These are phyloP conservation scores for Geotrichum europaeum DNA, from an alignment of 1,139 yeast species.

Conservation along the genomic window DNA sequence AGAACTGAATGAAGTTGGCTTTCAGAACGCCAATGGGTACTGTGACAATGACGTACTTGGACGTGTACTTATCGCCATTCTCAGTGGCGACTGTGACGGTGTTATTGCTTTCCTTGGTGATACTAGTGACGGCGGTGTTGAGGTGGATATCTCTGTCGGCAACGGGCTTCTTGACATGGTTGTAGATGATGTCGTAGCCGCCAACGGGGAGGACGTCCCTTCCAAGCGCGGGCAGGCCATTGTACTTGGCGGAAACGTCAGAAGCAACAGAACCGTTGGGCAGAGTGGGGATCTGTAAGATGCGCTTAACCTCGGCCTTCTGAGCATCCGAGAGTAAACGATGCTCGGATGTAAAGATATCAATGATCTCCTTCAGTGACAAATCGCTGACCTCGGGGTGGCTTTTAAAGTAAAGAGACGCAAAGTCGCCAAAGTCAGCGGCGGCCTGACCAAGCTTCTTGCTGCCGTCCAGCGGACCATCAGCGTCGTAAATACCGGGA, in stretches of 20 bases:
- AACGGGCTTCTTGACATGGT: constrained; percentile 30
- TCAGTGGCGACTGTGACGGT: constrained; percentile 28
- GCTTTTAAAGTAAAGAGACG: constrained; percentile 35
- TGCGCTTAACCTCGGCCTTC: constrained; percentile 43
- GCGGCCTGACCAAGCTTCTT: constrained; percentile 43
- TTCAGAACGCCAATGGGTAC: constrained; percentile 67
- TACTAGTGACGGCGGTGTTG: constrained; percentile 43
- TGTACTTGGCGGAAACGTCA: constrained; percentile 22
- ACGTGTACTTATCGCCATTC: constrained; percentile 31
- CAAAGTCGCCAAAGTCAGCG: constrained; percentile 55
- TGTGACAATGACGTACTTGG: constrained; percentile 59
- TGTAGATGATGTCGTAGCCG: constrained; percentile 43
- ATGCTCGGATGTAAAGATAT: constrained; percentile 44
- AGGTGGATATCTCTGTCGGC: constrained; percentile 41
- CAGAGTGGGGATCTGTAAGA: constrained; percentile 53
- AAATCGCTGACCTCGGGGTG: constrained; percentile 35
- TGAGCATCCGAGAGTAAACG: constrained; percentile 42
- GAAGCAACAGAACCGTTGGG: constrained; percentile 65
- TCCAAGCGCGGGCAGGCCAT: constrained; percentile 73
- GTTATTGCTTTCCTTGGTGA: constrained; percentile 29
- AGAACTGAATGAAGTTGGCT: constrained; percentile 48
- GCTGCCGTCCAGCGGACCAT: constrained; percentile 33
- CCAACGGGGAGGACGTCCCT: constrained; percentile 87
- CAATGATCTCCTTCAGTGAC: constrained; percentile 47
- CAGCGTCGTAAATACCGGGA: constrained; percentile 31